These are phyloP conservation scores for Massariosphaeria phaeospora DNA, from an alignment of 495 filamentous ascomycete species.

Conservation along the genomic window DNA sequence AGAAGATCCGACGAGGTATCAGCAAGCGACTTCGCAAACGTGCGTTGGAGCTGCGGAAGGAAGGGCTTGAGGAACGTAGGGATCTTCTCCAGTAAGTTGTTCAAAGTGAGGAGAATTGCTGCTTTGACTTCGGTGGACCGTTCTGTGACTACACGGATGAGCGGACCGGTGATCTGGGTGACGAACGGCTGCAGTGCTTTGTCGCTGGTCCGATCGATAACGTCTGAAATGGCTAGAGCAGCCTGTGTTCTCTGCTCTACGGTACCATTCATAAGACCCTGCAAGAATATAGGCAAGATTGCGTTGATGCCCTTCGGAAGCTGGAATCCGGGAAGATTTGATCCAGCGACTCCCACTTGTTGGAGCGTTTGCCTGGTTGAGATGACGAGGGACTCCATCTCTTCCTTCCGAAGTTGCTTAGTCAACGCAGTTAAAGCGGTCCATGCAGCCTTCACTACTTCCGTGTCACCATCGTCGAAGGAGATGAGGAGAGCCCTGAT, in stretches of 20 bases:
- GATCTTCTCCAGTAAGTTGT: conserved; percentile 95
- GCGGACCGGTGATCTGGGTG: conserved; percentile 92
- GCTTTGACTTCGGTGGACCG: conserved; percentile 91
- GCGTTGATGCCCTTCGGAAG: conserved; percentile 97
- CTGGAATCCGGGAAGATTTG: conserved; percentile 80
- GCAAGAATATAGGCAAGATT: conserved; percentile 92
- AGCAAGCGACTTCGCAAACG: conserved; percentile 91
- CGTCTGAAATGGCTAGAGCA: conserved; percentile 89
- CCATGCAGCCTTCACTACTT: conserved; percentile 92
- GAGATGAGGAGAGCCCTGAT: conserved; percentile 83
- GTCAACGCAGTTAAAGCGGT: conserved; percentile 81
- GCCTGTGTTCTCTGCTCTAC: conserved; percentile 85
- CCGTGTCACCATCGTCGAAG: conserved; percentile 78
- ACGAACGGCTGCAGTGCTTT: conserved; percentile 87
- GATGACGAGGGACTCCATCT: conserved; percentile 90
- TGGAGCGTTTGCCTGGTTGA: conserved; percentile 79
- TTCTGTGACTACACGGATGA: conserved; percentile 95
- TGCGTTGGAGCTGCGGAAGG: conserved; percentile 91
- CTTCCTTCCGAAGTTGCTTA: conserved; percentile 86
- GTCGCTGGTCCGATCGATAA: conserved; percentile 82
- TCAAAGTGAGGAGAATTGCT: conserved; percentile 88
- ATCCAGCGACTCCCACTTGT: conserved; percentile 81
- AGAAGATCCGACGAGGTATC: conserved; percentile 88
- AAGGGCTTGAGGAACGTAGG: conserved; percentile 93
- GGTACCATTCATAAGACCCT: conserved; percentile 94